A percentile compares a stretch with the other conserved stretches of the same genome.
These are phyloP conservation scores for Erodium trifolium DNA, from an alignment of 441 rosid genomes.

Conservation along the genomic window DNA sequence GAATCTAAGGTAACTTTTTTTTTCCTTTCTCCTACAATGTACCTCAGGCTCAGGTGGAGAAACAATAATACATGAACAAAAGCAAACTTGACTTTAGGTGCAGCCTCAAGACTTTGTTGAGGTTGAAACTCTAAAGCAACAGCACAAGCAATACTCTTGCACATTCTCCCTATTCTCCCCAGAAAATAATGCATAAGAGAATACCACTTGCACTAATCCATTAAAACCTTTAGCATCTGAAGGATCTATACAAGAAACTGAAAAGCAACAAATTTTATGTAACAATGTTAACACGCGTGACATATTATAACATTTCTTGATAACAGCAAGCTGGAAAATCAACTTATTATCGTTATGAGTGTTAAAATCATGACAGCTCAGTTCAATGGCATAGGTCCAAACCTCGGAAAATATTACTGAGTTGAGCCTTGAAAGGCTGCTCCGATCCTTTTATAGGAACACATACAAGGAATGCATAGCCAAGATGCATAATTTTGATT, in stretches of 20 bases:
- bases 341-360: constrained; percentile 19
- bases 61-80: not conserved
- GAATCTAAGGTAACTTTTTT: not conserved
- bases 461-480: constrained; percentile 16
- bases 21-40: not conserved
- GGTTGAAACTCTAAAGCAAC: not conserved
- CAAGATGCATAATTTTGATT: constrained; percentile 15
- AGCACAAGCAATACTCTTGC: not conserved
- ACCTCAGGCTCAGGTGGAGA: not conserved
- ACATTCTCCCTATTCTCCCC: not conserved
- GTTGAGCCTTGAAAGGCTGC: constrained; percentile 14
- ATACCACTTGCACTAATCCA: no score
- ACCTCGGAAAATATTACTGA: constrained; percentile 11
- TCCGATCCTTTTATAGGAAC: constrained; percentile 30
- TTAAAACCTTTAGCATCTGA: not conserved
- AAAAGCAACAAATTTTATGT: not conserved
- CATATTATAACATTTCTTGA: constrained; percentile 2
- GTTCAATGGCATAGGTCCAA: constrained; percentile 10
- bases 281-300: not conserved
- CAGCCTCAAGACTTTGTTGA: not conserved
- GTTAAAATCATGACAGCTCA: constrained; percentile 8
- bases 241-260: not conserved
- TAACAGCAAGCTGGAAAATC: not conserved
- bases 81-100: not conserved
- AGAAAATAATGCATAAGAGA: no score